Evolutionary conservation across 306 rosid species (phyloP), one percentile per base, ranked within the genome.

Genomic region (Trifolium fragiferum): DNA sequence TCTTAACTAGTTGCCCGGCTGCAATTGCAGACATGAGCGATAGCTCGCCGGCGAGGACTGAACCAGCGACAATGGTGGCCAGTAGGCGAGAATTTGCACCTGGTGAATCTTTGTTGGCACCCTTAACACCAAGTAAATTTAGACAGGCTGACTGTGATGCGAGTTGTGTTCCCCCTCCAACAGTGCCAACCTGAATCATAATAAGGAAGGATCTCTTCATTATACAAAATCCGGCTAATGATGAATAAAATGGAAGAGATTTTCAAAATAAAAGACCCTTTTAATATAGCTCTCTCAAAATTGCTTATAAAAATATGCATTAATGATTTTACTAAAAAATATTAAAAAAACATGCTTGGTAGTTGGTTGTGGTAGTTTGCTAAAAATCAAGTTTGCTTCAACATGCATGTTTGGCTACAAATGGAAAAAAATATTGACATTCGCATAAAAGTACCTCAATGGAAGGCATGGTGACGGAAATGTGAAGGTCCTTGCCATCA

Each of bases 101-200:
- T 0, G 95, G 89, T 7, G 86, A 33, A 27, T 86, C 92, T 80
- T 72, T 81, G 69, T 57, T 84, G 2, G 92, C 86, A 59, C 92
- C 95, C 81, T 90, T 90, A 46, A 90, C 90, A 46, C 95, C 95
- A 41, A 90, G 89, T 74, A 90, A 77, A 75, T 90, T 90, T 75
- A 90, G 83, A 79, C 92, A 89, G 54, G 95, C 92, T 14, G 92
- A 85, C 50, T 89, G 95, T 50, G 95, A 87, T 43, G 92, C 90
- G 0, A 89, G 87, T 57, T 89, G 95, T 25, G 95, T 86, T 32
- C 96, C 90, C n/a, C 96, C 96, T 78, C 93, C 90, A 60, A 89
- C 85, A 9, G 93, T 89, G 19, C 93, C 93, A 19, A 89, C 93
- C 93, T 89, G 79, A 47, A 69, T 47, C 73, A 61, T n/a, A 21